Conservation (phyloP, 306 rosid species). For the Rosa rugosa region DNA sequence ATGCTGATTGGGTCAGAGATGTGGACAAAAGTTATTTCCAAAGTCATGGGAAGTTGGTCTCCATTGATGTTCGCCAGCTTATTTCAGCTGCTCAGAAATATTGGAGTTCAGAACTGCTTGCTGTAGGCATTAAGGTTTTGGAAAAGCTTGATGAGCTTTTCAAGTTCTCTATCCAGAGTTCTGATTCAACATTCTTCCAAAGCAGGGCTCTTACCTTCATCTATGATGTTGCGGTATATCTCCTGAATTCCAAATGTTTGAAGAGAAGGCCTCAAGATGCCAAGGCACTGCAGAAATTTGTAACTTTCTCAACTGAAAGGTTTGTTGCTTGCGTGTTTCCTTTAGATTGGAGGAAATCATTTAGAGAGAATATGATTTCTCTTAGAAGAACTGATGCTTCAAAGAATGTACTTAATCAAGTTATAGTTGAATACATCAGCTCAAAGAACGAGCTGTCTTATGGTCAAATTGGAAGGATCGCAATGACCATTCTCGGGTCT, state of each 20-base stretch:
- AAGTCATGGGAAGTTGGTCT: constrained; percentile 35
- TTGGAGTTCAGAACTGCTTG: constrained; percentile 52
- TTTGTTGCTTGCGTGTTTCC: constrained; percentile 18
- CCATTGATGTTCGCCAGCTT: constrained; percentile 23
- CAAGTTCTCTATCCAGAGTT: constrained; percentile 6
- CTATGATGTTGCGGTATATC: constrained; percentile 19
- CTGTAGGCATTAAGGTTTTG: constrained; percentile 47
- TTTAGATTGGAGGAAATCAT: too few species aligned
- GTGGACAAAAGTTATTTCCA: constrained; percentile 18
- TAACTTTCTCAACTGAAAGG: constrained; percentile 23
- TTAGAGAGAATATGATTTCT: too few species aligned
- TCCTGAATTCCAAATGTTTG: constrained; percentile 3
- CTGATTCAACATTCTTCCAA: constrained; percentile 16
- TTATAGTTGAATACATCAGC: too few species aligned
- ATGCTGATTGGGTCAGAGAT: constrained; percentile 56
- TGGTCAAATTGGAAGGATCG: too few species aligned
- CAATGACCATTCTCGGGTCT: too few species aligned
- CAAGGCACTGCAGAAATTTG: background rate
- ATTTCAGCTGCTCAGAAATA: constrained; percentile 39
- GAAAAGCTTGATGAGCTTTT: constrained; percentile 34
- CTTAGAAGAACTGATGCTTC: too few species aligned
- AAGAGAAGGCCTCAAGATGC: background rate
- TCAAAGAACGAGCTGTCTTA: too few species aligned
- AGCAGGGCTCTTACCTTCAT: constrained; percentile 5
- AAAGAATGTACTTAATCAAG: too few species aligned